A percentile compares a stretch with the other conserved stretches of the same genome.
These are phyloP conservation scores for Gyrodon lividus DNA, from an alignment of 768 basidiomycete species.

Conservation along the genomic window DNA sequence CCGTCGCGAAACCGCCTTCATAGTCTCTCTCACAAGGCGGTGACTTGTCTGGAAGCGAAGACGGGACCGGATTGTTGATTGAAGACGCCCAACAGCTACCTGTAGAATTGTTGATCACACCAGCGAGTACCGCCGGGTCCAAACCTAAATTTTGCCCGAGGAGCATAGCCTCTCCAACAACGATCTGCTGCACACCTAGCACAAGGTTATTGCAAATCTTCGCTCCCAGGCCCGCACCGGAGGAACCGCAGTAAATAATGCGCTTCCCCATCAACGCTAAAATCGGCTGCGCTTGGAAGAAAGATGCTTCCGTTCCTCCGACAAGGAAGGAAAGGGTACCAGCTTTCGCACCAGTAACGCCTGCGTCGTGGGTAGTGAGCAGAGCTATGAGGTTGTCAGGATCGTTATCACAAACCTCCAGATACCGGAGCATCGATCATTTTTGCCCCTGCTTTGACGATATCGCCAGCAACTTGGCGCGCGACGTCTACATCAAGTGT, in stretches of 20 bases:
- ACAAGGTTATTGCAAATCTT: conserved; percentile 91
- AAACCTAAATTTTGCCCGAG: conserved; percentile 82
- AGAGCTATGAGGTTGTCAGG: neutral
- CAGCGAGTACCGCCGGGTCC: conserved; percentile 70
- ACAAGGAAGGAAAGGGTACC: conserved; percentile 91
- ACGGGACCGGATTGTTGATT: conserved; percentile 85
- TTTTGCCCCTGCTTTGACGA: conserved; percentile 53
- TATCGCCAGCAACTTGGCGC: conserved; percentile 55
- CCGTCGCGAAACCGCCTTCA: conserved; percentile 83
- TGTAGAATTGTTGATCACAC: conserved; percentile 83
- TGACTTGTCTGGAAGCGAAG: conserved; percentile 64
- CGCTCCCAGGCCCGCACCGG: conserved; percentile 79
- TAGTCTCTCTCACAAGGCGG: conserved; percentile 84
- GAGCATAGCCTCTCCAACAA: conserved; percentile 87
- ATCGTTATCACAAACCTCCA: conserved; percentile 57
- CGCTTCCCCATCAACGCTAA: conserved; percentile 77
- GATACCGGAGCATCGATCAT: conserved; percentile 96
- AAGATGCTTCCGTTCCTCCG: conserved; percentile 67
- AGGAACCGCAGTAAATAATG: conserved; percentile 80
- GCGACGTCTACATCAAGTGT: conserved; percentile 83
- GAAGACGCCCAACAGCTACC: conserved; percentile 83
- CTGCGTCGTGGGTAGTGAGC: conserved; percentile 35
- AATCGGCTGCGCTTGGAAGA: conserved; percentile 53
- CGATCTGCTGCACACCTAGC: conserved; percentile 78
- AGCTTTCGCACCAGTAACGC: conserved; percentile 83